Evolutionary conservation across 768 basidiomycete species (phyloP).

Genomic region (Rubroboletus pulcherrimus): DNA sequence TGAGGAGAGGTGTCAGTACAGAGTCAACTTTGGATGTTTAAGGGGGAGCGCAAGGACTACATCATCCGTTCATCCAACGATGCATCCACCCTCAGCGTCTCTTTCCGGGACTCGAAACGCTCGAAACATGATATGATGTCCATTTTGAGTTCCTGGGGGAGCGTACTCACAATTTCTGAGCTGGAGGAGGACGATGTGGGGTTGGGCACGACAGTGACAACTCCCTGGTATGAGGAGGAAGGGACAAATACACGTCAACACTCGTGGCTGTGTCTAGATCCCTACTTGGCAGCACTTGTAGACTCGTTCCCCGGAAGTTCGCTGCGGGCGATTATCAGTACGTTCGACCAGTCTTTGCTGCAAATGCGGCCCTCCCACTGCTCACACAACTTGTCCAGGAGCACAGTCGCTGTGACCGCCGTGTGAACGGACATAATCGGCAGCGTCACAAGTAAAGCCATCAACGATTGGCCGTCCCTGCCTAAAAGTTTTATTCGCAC

Average conservation of each 20-base stretch:
- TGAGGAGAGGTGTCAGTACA: constrained; percentile 19
- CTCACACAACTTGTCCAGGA: background rate
- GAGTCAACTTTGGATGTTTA: background rate
- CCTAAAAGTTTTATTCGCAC: background rate
- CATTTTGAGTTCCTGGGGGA: background rate
- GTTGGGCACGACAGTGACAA: constrained; percentile 3
- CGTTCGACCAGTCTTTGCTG: background rate
- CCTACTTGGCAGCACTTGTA: background rate
- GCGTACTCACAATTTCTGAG: constrained; percentile 51
- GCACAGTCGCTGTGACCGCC: background rate
- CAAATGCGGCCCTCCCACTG: too few relatives aligned
- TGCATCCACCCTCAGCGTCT: constrained; percentile 22
- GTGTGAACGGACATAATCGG: constrained; percentile 15
- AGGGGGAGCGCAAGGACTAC: background rate
- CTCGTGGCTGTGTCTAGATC: constrained; percentile 19
- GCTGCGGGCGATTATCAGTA: background rate
- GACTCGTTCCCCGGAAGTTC: background rate
- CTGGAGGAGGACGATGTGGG: constrained; percentile 44
- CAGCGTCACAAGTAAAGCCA: constrained; percentile 5
- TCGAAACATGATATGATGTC: background rate
- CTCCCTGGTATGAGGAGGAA: background rate
- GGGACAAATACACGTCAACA: constrained; percentile 27
- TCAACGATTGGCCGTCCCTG: background rate
- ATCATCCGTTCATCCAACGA: constrained; percentile 21
- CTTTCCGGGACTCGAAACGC: background rate